Conservation (phyloP, 1,139 yeast genomes). For the Kurtzmaniella quercitrusa region DNA sequence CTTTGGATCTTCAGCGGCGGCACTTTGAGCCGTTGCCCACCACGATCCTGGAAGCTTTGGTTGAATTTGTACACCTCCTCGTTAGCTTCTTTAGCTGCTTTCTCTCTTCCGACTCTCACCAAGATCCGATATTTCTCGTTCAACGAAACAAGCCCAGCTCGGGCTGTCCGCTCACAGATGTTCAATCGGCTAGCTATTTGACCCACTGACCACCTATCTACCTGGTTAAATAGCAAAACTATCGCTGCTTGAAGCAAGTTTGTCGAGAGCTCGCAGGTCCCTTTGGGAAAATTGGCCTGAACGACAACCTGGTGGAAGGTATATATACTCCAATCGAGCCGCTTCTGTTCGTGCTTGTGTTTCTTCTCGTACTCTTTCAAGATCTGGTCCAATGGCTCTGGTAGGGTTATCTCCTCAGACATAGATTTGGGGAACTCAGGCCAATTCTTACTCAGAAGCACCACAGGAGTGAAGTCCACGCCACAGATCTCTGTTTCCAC, state of each 20-base stretch:
- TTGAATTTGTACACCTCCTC: background rate
- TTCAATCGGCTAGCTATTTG: constrained; percentile 20
- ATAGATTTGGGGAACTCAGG: constrained; percentile 34
- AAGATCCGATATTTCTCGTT: constrained; percentile 28
- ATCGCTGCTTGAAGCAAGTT: constrained; percentile 38
- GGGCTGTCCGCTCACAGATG: constrained; percentile 24
- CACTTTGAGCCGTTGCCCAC: constrained; percentile 19
- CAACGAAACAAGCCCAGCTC: constrained; percentile 26
- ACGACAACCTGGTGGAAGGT: constrained; percentile 33
- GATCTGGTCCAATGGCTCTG: constrained; percentile 11
- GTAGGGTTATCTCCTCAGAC: constrained; percentile 17
- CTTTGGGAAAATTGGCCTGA: constrained; percentile 22
- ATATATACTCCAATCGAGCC: constrained; percentile 28
- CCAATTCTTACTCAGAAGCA: constrained; percentile 37
- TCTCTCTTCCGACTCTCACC: background rate
- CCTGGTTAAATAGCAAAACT: constrained; percentile 25
- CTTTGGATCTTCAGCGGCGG: constrained; percentile 27
- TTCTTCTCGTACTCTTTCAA: constrained; percentile 14
- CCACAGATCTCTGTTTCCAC: background rate
- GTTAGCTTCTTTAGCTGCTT: background rate
- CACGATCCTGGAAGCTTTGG: background rate
- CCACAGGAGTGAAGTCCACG: constrained; percentile 28
- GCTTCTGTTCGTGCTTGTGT: constrained; percentile 16
- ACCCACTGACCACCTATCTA: constrained; percentile 13
- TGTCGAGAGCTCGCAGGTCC: constrained; percentile 30